Percentiles rank a stretch among this genome's conserved stretches.
These are phyloP conservation scores for Plectosphaerella sp. DNA, from an alignment of 2,329 filamentous ascomycete genomes.

Conservation along the genomic window DNA sequence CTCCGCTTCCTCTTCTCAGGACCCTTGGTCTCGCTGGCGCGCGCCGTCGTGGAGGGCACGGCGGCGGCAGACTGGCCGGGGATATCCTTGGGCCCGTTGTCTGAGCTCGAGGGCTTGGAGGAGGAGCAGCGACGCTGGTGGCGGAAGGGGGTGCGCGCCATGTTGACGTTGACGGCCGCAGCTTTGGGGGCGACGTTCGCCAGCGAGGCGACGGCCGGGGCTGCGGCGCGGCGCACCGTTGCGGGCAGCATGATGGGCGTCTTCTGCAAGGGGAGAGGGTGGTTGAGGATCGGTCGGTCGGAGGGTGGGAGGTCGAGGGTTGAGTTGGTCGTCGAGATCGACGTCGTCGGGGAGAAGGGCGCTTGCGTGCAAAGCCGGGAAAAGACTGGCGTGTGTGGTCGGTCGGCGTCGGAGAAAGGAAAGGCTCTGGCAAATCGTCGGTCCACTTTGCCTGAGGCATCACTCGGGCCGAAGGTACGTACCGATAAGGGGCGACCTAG, in stretches of 20 bases:
- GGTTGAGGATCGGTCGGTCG: constrained; percentile 14
- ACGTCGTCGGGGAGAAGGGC: too few relatives aligned
- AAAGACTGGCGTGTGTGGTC: constrained; percentile 16
- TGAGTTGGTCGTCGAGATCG: neutral
- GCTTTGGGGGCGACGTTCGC: constrained; percentile 34
- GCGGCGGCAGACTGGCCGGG: constrained; percentile 39
- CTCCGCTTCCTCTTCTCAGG: constrained; percentile 54
- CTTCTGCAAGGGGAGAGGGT: constrained; percentile 4
- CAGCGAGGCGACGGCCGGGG: constrained; percentile 37
- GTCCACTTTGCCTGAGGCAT: constrained; percentile 10
- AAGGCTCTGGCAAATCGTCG: neutral
- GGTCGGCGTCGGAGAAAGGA: neutral
- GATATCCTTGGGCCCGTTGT: constrained; percentile 49
- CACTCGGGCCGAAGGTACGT: constrained; percentile 1
- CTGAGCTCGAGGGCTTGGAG: constrained; percentile 59
- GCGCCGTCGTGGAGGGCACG: constrained; percentile 35
- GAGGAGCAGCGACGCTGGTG: constrained; percentile 56
- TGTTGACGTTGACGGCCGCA: constrained; percentile 23
- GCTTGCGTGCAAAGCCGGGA: constrained; percentile 19
- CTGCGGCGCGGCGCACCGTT: constrained; percentile 50
- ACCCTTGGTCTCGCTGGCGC: constrained; percentile 35
- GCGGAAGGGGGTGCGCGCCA: constrained; percentile 13
- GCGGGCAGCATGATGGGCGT: constrained; percentile 45
- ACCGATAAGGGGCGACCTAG: neutral
- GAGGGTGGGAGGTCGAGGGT: constrained; percentile 19